Percentiles rank a stretch among this genome's conserved stretches.
phyloP scores from a whole-genome alignment of 176 grass and related monocot genomes.

The Aegilops sharonensis region DNA sequence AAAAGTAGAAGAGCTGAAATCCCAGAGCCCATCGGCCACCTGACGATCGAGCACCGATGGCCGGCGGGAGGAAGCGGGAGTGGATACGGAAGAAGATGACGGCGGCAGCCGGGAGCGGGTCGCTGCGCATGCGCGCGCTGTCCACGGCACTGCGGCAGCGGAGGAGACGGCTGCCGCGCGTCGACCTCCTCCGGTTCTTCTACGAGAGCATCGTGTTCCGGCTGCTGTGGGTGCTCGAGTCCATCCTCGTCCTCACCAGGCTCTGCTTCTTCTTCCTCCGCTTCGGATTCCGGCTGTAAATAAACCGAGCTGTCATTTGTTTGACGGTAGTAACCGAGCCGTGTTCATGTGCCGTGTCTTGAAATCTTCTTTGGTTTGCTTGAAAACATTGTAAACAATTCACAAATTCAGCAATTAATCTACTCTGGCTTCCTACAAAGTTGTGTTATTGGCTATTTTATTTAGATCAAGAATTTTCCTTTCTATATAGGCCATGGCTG shows the following conservation, averaged over 20 bases:
- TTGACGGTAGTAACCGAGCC: too few species aligned
- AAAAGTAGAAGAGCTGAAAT: too few species aligned
- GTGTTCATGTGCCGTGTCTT: too few species aligned
- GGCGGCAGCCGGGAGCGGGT: neutral
- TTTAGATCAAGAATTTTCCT: too few species aligned
- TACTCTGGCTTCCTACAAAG: too few species aligned
- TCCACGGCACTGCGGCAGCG: constrained; percentile 21
- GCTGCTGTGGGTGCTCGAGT: constrained; percentile 47
- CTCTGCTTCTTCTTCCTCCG: constrained; percentile 65
- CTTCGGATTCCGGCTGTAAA: constrained; percentile 44
- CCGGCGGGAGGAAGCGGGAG: constrained; percentile 39
- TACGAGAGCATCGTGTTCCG: constrained; percentile 43
- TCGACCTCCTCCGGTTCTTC: constrained; percentile 11
- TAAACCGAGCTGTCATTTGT: too few species aligned
- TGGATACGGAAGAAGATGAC: constrained; percentile 45
- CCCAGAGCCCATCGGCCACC: neutral
- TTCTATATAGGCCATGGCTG: too few species aligned
- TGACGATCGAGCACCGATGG: neutral
- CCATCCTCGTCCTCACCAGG: constrained; percentile 41
- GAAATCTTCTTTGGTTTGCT: too few species aligned
- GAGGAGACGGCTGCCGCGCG: constrained; percentile 9
- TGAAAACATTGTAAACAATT: too few species aligned
- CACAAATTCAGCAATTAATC: too few species aligned
- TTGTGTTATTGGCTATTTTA: too few species aligned
- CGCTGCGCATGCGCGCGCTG: constrained; percentile 22